Base-by-base conservation (phyloP, 1,284 basidiomycete genomes). In the Boletellus sp. region DNA sequence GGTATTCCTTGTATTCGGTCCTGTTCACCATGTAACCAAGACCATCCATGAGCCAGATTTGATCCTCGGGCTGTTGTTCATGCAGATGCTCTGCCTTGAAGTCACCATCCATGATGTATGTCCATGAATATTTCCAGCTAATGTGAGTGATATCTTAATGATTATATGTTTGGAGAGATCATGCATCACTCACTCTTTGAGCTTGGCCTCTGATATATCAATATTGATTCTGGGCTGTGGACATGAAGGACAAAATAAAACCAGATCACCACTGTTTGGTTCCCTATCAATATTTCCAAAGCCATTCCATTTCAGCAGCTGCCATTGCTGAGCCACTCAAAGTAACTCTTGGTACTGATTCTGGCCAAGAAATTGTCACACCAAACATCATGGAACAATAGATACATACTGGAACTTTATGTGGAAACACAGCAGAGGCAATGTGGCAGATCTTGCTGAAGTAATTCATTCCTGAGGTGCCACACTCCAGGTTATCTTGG, bases 41-140 rank as follows among this genome's bases (percentile, higher is more conserved):
- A 0, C 57, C 52, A 42, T 56, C 48, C 42, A 49, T 56, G 0
- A 60, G 21, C 33, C 35, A 50, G 2, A 56, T 43, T 6, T 58
- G 41, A 16, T 56, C 36, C 0, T 47, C 52, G 0, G 36, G 45
- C 4, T 8, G 1, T 8, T 11, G 2, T 0, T 6, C 10, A 11
- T 40, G 15, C 46, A 47, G 22, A 13, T 47, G 46, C 6, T 47
- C 13, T 1, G 37, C 26, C 18, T 47, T 43, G 28, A 43, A 47
- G n/a, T 47, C 39, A 0, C 46, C 46, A 26, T 28, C 44, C 33
- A 46, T 46, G 22, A 22, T 5, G 5, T 3, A 5, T 1, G 42
- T 43, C 4, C 5, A 6, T 2, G 42, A 30, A 13, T 43, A 43
- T 5, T 18, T 6, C 42, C 18, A 43, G 4, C 22, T 22, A n/a